Percentiles rank a stretch among this genome's conserved stretches.
phyloP scores from a whole-genome alignment of 2,329 filamentous ascomycete species.

The Rutstroemia sp. region DNA sequence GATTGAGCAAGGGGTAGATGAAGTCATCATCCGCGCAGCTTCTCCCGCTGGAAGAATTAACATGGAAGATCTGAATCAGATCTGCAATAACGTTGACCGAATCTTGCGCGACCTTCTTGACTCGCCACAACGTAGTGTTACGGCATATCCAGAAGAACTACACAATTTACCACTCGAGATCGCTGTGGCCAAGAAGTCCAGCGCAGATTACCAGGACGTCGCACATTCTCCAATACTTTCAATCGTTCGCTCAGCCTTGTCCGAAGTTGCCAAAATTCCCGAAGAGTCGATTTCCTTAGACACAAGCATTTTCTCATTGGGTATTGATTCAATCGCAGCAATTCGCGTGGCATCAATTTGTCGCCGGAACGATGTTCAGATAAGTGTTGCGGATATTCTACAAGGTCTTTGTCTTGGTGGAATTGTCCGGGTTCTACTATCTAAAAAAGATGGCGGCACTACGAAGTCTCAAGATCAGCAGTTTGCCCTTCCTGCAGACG shows the following conservation, averaged over 20 bases:
- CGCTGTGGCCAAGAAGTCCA: not conserved
- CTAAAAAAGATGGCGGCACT: not conserved
- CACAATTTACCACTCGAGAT: not conserved
- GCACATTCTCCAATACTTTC: not conserved
- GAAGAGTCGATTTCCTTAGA: not conserved
- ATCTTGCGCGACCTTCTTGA: slow-evolving; percentile 1
- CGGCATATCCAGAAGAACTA: not conserved
- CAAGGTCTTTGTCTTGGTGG: slow-evolving; percentile 1
- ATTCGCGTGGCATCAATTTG: slow-evolving; percentile 1
- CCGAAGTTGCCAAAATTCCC: not conserved
- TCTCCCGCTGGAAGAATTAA: slow-evolving; percentile 3
- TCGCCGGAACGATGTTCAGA: not conserved
- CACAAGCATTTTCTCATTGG: not conserved
- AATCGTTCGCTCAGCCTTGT: not conserved
- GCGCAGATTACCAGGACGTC: not conserved
- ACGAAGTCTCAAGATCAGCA: not conserved
- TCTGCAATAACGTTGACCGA: not conserved
- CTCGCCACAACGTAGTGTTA: not conserved
- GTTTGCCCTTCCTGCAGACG: not conserved
- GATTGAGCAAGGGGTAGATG: not conserved
- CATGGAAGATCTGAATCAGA: not conserved
- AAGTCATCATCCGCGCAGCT: not conserved
- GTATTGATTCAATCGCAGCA: not conserved
- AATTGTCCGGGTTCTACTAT: not conserved
- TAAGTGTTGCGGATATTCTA: not conserved